A percentile compares a stretch with the other conserved stretches of the same genome.
These are phyloP conservation scores for Akanthomyces uredinophilus DNA, from an alignment of 2,329 filamentous ascomycete species.

Conservation along the genomic window DNA sequence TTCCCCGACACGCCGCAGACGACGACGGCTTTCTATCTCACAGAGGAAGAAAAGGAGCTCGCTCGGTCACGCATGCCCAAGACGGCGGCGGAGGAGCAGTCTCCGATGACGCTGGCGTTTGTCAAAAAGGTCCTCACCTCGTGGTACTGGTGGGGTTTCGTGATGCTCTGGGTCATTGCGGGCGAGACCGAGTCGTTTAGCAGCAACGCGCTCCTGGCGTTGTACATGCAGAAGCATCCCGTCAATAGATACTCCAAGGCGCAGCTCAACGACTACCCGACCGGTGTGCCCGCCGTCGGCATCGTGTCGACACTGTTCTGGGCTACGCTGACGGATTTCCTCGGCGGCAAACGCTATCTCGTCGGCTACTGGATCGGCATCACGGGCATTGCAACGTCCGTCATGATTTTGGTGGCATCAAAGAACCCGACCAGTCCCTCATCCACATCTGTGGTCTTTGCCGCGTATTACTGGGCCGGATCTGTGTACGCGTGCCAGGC, in stretches of 20 bases:
- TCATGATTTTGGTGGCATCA: conserved; percentile 54
- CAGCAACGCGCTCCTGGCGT: conserved; percentile 52
- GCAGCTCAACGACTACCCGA: conserved; percentile 53
- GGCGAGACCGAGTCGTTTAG: conserved; percentile 68
- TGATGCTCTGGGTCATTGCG: conserved; percentile 63
- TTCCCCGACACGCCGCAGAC: conserved; percentile 42
- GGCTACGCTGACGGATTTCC: conserved; percentile 62
- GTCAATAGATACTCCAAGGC: conserved; percentile 37
- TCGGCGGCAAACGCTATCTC: conserved; percentile 58
- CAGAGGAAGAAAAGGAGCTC: conserved; percentile 40
- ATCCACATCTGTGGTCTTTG: conserved; percentile 53
- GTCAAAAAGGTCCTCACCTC: conserved; percentile 50
- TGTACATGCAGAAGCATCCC: conserved; percentile 47
- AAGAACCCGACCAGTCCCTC: conserved; percentile 31
- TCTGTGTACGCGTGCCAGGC: conserved; percentile 68
- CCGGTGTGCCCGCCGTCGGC: conserved; percentile 51
- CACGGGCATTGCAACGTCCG: conserved; percentile 58
- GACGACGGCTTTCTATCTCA: conserved; percentile 38
- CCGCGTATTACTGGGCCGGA: conserved; percentile 65
- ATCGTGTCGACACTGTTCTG: conserved; percentile 62
- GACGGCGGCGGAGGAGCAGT: conserved; percentile 28
- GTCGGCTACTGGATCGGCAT: conserved; percentile 62
- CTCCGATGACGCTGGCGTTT: conserved; percentile 46
- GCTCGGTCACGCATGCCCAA: conserved; percentile 38
- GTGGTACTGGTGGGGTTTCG: conserved; percentile 63